These are phyloP conservation scores for Pleurostoma richardsiae DNA, from an alignment of 2,329 filamentous ascomycete species.

Conservation along the genomic window DNA sequence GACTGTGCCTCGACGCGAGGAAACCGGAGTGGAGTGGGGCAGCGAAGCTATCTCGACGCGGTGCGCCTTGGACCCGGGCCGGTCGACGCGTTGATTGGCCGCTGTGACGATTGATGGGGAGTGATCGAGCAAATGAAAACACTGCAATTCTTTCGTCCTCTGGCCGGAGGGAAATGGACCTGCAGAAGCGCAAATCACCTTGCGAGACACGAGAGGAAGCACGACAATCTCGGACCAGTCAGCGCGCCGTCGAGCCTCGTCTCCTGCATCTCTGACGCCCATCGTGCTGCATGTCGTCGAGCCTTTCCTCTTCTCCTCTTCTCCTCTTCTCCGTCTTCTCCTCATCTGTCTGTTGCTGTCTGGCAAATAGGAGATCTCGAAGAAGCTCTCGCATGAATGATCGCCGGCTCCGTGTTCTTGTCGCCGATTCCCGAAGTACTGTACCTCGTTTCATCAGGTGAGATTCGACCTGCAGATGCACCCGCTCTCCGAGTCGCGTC, in stretches of 20 bases:
- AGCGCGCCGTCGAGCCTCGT: not conserved
- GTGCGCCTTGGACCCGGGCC: not conserved
- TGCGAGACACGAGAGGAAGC: too few species aligned
- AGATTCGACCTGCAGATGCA: not conserved
- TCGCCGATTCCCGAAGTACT: not conserved
- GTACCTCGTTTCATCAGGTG: not conserved
- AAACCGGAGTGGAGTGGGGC: not conserved
- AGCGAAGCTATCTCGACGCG: not conserved
- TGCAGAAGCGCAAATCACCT: too few species aligned
- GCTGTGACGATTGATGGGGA: not conserved
- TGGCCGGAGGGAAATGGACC: not conserved
- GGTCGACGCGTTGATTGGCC: not conserved
- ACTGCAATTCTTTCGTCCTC: not conserved
- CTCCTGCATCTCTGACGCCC: not conserved
- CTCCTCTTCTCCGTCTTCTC: too few species aligned
- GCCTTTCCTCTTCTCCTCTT: too few species aligned
- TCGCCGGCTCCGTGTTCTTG: too few species aligned
- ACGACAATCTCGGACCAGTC: not conserved
- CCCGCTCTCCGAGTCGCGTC: not conserved
- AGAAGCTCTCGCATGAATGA: too few species aligned
- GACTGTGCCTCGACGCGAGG: not conserved
- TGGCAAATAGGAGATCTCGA: too few species aligned
- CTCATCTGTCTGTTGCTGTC: too few species aligned
- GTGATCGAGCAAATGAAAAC: not conserved
- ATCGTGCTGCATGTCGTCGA: not conserved